Evolutionary conservation across 2,329 filamentous ascomycete species (phyloP), one percentile per base, ranked within the genome.

Genomic region (Hirsutella thompsonii): DNA sequence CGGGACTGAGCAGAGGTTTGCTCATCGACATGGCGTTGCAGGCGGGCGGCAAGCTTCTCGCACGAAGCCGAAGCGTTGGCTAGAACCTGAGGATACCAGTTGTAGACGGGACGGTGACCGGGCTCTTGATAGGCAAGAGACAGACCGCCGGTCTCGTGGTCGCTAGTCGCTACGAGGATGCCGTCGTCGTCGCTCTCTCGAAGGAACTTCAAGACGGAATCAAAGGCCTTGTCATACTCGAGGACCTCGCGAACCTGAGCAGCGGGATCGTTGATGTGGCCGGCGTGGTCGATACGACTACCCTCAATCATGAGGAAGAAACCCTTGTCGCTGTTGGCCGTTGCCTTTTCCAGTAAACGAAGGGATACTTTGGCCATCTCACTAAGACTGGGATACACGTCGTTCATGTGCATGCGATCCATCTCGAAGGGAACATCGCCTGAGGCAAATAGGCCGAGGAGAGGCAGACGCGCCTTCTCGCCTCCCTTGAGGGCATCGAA

Each of bases 291-390:
- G 52, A 98, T 96, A 34, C 92, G 75, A 52, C 86, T 94, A 4
- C 89, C 92, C 62, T 98, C 92, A 46, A 98, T 93, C 90, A 98
- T 94, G 52, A 98, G 69, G 64, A 98, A 98, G 69, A 96, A 98
- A 4, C 92, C 92, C 61, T 93, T 79, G 34, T 96, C 87, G 46
- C 76, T 87, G 55, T 89, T 70, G 54, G 76, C 70, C 0, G 92
- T 95, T 0, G 89, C 92, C 44, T 79, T 78, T 46, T 83, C 82
- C 20, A 98, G 74, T 1, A 85, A 79, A 13, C 72, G 76, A 46
- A 98, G 68, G 1, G 92, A 90, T 14, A 85, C 86, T 50, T 74
- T 72, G 8, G 90, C 78, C 88, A 95, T 96, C 62, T 95, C 89
- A 56, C 84, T 83, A 33, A 98, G 68, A 14, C 86, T 90, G 3